These are phyloP conservation scores for Leccinum fuscescens DNA, from an alignment of 1,284 basidiomycete species.

Conservation along the genomic window DNA sequence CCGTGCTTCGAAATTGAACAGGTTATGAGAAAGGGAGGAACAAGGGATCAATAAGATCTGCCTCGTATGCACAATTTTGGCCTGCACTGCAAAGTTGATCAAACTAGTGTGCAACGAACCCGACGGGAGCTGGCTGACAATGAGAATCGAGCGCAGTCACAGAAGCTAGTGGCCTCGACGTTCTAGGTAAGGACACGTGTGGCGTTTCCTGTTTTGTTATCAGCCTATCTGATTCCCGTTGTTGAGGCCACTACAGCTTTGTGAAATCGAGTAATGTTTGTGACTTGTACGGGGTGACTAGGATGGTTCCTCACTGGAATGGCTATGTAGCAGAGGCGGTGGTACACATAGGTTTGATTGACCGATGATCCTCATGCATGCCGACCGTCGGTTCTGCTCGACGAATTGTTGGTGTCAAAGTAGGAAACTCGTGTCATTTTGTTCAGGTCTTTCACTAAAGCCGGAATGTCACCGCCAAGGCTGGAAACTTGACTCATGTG, in stretches of 20 bases:
- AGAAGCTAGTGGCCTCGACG: background rate
- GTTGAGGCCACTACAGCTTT: background rate
- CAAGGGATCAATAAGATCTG: conserved; percentile 25
- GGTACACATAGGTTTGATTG: background rate
- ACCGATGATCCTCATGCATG: background rate
- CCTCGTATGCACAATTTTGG: conserved; percentile 8
- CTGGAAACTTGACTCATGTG: conserved; percentile 5
- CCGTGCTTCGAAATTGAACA: conserved; percentile 29
- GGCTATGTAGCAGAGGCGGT: background rate
- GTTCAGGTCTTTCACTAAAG: background rate
- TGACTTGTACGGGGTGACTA: background rate
- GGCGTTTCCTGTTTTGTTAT: conserved; percentile 3
- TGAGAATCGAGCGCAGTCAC: background rate
- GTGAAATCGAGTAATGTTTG: background rate
- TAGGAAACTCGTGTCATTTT: background rate
- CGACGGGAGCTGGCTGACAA: conserved; percentile 1
- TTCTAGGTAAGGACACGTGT: background rate
- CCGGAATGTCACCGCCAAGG: background rate
- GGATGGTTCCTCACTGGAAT: background rate
- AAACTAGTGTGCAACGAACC: background rate
- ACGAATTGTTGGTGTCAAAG: background rate
- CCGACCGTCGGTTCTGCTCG: background rate
- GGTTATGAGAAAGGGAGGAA: conserved; percentile 14
- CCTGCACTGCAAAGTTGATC: conserved; percentile 5
- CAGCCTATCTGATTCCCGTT: background rate